Evolutionary conservation across 768 basidiomycete species (phyloP).

Genomic region (Mycena amicta): DNA sequence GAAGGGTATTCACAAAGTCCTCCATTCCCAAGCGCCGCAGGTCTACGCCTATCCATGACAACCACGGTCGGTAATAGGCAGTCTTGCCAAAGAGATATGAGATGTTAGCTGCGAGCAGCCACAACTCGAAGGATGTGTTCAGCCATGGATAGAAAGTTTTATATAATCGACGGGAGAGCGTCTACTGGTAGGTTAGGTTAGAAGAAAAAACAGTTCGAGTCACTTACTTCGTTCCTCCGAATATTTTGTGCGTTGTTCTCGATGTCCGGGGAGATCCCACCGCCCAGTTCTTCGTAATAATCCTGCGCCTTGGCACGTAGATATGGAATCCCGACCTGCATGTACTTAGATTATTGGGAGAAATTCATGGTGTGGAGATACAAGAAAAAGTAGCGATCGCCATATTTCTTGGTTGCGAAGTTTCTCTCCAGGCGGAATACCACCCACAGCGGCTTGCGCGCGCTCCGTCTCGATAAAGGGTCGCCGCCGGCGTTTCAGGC

Average conservation of each 20-base stretch:
- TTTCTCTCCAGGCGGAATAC: constrained; percentile 64
- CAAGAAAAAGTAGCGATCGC: constrained; percentile 80
- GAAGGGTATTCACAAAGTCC: constrained; percentile 59
- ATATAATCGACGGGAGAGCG: constrained; percentile 61
- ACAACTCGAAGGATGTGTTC: constrained; percentile 77
- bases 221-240: constrained; percentile 50
- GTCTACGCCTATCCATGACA: constrained; percentile 82
- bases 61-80: constrained; percentile 89
- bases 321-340: constrained; percentile 88
- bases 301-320: constrained; percentile 87
- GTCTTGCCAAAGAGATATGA: constrained; percentile 89
- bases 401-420: constrained; percentile 69
- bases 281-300: constrained; percentile 88
- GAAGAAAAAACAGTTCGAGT: constrained; percentile 3
- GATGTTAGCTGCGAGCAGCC: constrained; percentile 82
- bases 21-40: constrained; percentile 77
- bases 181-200: constrained; percentile 48
- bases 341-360: no score
- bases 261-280: constrained; percentile 70
- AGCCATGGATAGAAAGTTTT: constrained; percentile 81
- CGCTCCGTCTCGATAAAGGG: constrained; percentile 74
- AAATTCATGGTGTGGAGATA: constrained; percentile 46
- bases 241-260: constrained; percentile 53
- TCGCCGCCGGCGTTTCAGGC: constrained; percentile 75
- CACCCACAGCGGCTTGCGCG: constrained; percentile 66